Percentiles rank a stretch among this genome's conserved stretches.
Conservation (phyloP, 192 early-diverging fungal species). For the Geranomyces michiganensis region DNA sequence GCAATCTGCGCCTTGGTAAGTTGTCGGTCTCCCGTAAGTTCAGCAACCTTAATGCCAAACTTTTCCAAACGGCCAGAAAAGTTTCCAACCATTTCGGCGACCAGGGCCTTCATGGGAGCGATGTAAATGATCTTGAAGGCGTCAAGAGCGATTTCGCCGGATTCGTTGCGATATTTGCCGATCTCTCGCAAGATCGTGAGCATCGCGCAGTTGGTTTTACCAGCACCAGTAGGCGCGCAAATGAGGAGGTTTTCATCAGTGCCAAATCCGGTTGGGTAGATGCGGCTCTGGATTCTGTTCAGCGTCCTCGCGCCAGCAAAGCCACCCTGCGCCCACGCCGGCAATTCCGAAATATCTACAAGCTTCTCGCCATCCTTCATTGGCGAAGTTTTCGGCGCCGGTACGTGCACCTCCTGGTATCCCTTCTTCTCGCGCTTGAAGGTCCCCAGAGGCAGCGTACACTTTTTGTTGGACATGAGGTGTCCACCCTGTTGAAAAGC, state of each 20-base stretch:
- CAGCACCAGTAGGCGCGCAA: conserved; percentile 98
- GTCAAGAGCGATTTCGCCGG: conserved; percentile 76
- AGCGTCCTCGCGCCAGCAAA: conserved; percentile 71
- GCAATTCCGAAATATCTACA: conserved; percentile 68
- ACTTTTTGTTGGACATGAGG: conserved; percentile 97
- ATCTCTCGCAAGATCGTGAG: conserved; percentile 91
- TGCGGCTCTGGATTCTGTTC: conserved; percentile 88
- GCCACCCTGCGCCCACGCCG: conserved; percentile 78
- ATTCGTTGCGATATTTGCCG: conserved; percentile 75
- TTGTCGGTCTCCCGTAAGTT: conserved; percentile 95
- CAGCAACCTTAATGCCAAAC: conserved; percentile 88
- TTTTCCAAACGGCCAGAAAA: conserved; percentile 73
- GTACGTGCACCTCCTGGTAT: conserved; percentile 95
- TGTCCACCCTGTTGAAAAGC: conserved; percentile 92
- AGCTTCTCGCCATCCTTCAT: conserved; percentile 65
- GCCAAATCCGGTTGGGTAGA: conserved; percentile 85
- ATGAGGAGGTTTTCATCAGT: conserved; percentile 93
- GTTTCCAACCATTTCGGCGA: conserved; percentile 96
- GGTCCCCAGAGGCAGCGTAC: conserved; percentile 88
- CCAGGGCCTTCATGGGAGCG: conserved; percentile 99
- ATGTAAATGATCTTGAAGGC: conserved; percentile 98
- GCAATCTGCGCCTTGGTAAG: conserved; percentile 96
- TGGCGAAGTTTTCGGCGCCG: conserved; percentile 76
- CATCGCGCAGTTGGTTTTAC: conserved; percentile 98
- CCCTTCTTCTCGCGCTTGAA: conserved; percentile 86